Conservation (phyloP, 768 basidiomycete species). For the Omphalotus guepiniiformis region DNA sequence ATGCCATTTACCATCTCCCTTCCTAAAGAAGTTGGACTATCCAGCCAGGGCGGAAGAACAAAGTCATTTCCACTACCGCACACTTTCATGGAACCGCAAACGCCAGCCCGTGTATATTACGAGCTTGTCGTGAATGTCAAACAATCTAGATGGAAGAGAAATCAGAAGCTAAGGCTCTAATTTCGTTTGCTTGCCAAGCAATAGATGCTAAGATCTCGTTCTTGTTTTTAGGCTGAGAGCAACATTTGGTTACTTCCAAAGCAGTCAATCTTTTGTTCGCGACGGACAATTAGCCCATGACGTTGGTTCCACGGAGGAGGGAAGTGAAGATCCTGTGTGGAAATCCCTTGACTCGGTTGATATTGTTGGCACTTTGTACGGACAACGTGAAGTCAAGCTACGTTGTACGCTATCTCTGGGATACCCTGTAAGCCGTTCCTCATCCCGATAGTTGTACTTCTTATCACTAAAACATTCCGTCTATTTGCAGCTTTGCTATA, state of each 20-base stretch:
- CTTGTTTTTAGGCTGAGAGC: conserved; percentile 4
- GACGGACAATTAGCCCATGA: background rate
- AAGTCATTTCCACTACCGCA: conserved; percentile 2
- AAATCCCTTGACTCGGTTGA: conserved; percentile 21
- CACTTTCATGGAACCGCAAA: conserved; percentile 3
- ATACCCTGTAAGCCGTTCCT: background rate
- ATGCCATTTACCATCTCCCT: conserved; percentile 4
- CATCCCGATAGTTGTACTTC: background rate
- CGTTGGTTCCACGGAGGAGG: background rate
- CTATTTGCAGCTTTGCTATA: conserved; percentile 10
- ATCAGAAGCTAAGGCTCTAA: background rate
- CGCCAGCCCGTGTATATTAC: conserved; percentile 4
- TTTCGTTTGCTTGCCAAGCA: background rate
- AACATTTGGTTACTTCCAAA: conserved; percentile 26
- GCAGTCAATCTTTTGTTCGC: conserved; percentile 17
- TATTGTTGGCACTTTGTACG: background rate
- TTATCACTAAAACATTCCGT: background rate
- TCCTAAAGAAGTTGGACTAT: background rate
- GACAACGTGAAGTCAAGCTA: background rate
- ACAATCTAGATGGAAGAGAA: conserved; percentile 4
- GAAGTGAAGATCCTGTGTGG: conserved; percentile 25
- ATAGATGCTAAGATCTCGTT: background rate
- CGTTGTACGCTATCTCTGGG: conserved; percentile 4
- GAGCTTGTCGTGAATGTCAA: background rate
- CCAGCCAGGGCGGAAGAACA: background rate